Base-by-base conservation (phyloP, 2,329 filamentous ascomycete species). In the Claviceps pazoutovae region DNA sequence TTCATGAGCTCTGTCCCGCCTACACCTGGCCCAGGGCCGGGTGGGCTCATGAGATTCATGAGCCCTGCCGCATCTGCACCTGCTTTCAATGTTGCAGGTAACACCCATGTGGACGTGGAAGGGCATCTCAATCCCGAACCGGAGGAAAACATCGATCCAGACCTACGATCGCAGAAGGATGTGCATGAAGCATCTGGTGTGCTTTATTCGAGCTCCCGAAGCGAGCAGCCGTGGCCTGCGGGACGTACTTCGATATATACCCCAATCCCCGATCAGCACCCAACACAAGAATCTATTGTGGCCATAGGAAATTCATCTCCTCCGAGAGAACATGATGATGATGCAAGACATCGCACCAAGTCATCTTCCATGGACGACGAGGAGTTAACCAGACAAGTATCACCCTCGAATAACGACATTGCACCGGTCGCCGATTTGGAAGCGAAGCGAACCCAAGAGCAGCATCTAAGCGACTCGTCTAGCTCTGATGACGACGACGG, bases 401-500 rank as follows among this genome's bases (percentile, higher is more conserved):
- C 42, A 36, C 21, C 30, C 2, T 44, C 19, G 8, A 14, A 6
- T 17, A 17, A 45, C n/a, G 45, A 21, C 16, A 19, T 6, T 44
- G 45, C 38, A 36, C 39, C 7, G 34, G 21, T 19, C 34, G 7
- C 19, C 3, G 42, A 38, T 30, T 5, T 21, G 23, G 38, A 41
- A 4, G 26, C 6, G 16, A 17, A 16, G 17, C 30, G 41, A 34
- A 38, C n/a, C 11, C 4, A 51, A n/a, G 34, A 46, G 21, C n/a
- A 34, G 17, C 14, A 44, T 36, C 4, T 42, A 41, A n/a, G 53
- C 44, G 60, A 60, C 46, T 56, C 9, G 30, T 49, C 42, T 34
- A 36, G 21, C 37, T 54, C 44, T 7, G 44, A 59, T 46, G 55
- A 54, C 19, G 60, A 64, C 49, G 60, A 58, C 17, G 59, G 59